These are phyloP conservation scores for Thermothelomyces thermophilus DNA, from an alignment of 2,329 filamentous ascomycete genomes.

Conservation along the genomic window DNA sequence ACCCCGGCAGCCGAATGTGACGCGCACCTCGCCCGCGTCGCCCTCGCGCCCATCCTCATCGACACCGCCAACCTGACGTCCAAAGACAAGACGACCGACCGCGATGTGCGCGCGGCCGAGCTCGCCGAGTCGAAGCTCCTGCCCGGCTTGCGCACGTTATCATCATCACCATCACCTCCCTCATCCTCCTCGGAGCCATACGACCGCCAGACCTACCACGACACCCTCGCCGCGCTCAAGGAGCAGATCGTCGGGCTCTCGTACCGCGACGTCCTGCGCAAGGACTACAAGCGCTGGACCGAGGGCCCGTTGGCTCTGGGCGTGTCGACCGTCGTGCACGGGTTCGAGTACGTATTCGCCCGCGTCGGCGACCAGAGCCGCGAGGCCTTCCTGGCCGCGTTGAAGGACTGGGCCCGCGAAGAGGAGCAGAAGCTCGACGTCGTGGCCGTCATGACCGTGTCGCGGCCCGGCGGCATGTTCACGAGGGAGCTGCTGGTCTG, in stretches of 20 bases:
- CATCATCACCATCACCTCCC: background rate
- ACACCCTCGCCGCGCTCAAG: constrained; percentile 57
- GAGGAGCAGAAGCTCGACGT: constrained; percentile 54
- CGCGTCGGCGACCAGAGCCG: constrained; percentile 41
- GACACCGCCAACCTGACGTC: constrained; percentile 62
- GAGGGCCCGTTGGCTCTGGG: constrained; percentile 53
- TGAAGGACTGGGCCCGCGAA: constrained; percentile 50
- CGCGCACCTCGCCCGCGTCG: constrained; percentile 54
- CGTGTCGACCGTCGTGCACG: constrained; percentile 59
- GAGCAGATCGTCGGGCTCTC: constrained; percentile 56
- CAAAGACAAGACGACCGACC: constrained; percentile 57
- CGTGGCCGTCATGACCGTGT: constrained; percentile 64
- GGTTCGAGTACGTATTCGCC: constrained; percentile 52
- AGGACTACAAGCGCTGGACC: constrained; percentile 80
- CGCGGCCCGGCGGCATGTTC: constrained; percentile 48
- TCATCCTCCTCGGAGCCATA: constrained; percentile 32
- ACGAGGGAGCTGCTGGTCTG: constrained; percentile 62
- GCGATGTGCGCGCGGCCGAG: constrained; percentile 51
- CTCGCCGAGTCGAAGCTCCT: constrained; percentile 48
- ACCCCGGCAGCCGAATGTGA: constrained; percentile 27
- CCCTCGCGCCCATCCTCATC: constrained; percentile 63
- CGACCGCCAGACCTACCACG: constrained; percentile 50
- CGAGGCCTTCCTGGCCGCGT: constrained; percentile 38
- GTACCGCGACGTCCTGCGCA: constrained; percentile 63
- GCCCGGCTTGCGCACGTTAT: background rate